Conservation (phyloP, 805 yeast genomes). For the Pichia occidentalis region DNA sequence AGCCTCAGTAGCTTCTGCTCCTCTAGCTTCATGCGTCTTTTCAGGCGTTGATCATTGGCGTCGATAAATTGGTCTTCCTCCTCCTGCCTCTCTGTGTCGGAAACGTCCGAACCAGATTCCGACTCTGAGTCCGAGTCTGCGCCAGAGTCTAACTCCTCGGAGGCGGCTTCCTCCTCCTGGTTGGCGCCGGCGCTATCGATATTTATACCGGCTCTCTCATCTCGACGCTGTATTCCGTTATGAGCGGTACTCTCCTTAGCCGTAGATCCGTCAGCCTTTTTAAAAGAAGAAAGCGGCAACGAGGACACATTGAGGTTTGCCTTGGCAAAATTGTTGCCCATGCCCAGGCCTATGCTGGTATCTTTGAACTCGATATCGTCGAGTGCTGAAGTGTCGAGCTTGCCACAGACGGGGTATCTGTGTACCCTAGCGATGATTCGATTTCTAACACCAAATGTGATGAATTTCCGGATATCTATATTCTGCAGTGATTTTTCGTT, state of each 20-base stretch:
- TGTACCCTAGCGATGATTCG: conserved; percentile 78
- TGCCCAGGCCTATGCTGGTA: no score
- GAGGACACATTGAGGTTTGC: no score
- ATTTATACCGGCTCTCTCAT: no score
- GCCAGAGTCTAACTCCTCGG: no score
- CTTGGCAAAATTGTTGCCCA: no score
- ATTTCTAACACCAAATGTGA: conserved; percentile 79
- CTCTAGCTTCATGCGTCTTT: conserved; percentile 23
- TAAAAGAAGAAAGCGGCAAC: no score
- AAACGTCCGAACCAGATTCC: background rate
- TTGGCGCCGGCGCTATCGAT: no score
- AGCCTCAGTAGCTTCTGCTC: conserved; percentile 37
- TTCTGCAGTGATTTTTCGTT: conserved; percentile 50
- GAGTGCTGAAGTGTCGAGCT: conserved; percentile 35
- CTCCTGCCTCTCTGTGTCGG: conserved; percentile 6
- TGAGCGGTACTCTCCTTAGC: no score
- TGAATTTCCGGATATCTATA: conserved; percentile 77
- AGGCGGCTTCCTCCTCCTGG: no score
- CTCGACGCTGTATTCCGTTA: no score
- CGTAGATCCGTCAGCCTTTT: no score
- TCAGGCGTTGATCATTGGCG: conserved; percentile 15
- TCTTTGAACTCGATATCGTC: no score
- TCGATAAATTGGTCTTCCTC: conserved; percentile 6
- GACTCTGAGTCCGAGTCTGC: background rate
- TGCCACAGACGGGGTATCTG: conserved; percentile 58